Conservation (phyloP, 2,329 filamentous ascomycete species). For the Colletotrichum trifolii region DNA sequence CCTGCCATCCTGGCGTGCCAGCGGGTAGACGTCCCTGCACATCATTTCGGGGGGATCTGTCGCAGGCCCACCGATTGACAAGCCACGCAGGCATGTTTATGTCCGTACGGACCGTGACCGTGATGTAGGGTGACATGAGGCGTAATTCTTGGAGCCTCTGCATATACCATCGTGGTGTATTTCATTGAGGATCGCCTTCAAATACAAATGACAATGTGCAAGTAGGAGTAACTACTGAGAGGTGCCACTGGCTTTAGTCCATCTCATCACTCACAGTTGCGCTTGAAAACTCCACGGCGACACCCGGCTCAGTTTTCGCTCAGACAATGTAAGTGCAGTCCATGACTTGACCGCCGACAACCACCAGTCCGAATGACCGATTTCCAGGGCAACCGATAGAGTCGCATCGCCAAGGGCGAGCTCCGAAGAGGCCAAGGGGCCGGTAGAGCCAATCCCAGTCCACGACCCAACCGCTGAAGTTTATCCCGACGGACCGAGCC, state of each 20-base stretch:
- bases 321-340: conserved; percentile 3
- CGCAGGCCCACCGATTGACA: not conserved
- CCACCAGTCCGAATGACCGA: too few relatives aligned
- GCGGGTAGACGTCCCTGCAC: conserved; percentile 2
- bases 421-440: not conserved
- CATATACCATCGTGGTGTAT: too few relatives aligned
- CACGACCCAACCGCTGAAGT: not conserved
- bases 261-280: too few relatives aligned
- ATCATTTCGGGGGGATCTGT: not conserved
- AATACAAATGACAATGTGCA: too few relatives aligned
- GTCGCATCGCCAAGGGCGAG: not conserved
- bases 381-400: not conserved
- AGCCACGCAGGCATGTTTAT: not conserved
- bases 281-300: not conserved
- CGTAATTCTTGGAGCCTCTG: too few relatives aligned
- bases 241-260: too few relatives aligned
- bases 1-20: too few relatives aligned
- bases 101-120: conserved; percentile 17
- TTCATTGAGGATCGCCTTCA: too few relatives aligned
- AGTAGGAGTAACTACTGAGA: too few relatives aligned
- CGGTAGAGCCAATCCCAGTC: not conserved
- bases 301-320: not conserved
- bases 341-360: too few relatives aligned
- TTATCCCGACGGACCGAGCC: conserved; percentile 10
- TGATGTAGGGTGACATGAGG: not conserved